Base-by-base conservation (phyloP, 116 monocot species). In the Zostera marina region DNA sequence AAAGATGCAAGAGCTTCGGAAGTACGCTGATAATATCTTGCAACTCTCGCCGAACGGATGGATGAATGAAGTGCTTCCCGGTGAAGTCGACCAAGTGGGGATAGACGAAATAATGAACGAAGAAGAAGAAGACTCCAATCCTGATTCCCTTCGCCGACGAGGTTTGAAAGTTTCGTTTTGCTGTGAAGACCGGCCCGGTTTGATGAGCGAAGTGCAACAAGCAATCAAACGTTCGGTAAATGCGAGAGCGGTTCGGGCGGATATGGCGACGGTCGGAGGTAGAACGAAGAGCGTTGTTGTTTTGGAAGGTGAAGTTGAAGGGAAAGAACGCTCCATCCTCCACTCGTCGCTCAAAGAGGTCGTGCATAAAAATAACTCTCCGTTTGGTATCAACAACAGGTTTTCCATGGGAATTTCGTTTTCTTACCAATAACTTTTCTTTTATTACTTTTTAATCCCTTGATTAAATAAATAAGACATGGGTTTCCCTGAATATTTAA, bases 121-220 rank as follows among this genome's bases (percentile, higher is more conserved):
- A 9, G 59, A 52, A 3, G 41, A 32, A 11, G 41, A 32, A 8
- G n/a, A 20, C 0, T 43, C 17, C 40, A 41, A 11, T 40, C 48
- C n/a, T n/a, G n/a, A n/a, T n/a, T n/a, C n/a, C n/a, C n/a, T n/a
- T n/a, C n/a, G n/a, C n/a, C n/a, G n/a, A n/a, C n/a, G 20, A 44
- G 61, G 78, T 4, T 32, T 32, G 32, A 65, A 64, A 43, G 78
- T 77, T 19, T 80, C 73, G 81, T 66, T 89, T 1, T 75, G 88
- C 64, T 89, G 88, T 56, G 73, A 72, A 17, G 88, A 89, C 76
- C 73, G 88, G 42, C 80, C 80, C 10, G 88, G 83, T 5, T 58
- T 83, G 53, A 74, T 81, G 73, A 39, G 53, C 0, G 88, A 89
- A 56, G 53, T 89, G 52, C 63, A 55, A 69, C 73, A 66, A 60